Evolutionary conservation across 768 basidiomycete genomes (phyloP).

Genomic region (Leccinellum luteum): DNA sequence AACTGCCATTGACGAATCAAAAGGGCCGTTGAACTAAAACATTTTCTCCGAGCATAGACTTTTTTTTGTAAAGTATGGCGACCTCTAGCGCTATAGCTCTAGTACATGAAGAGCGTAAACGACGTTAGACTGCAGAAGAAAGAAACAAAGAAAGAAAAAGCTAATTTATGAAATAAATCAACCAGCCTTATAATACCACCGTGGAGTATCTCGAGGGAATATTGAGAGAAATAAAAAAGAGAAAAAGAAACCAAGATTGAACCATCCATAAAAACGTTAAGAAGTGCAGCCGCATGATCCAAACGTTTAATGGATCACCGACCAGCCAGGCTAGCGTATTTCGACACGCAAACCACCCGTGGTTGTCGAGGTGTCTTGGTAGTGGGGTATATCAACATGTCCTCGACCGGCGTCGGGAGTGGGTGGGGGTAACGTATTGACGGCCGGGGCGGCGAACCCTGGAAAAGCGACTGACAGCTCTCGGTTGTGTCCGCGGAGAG

Average conservation of each 20-base stretch:
- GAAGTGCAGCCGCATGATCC: not conserved
- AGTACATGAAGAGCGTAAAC: not conserved
- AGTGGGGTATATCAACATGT: slow-evolving; percentile 41
- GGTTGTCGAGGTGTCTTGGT: slow-evolving; percentile 7
- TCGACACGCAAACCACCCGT: slow-evolving; percentile 21
- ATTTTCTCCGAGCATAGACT: not conserved
- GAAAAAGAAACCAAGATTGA: not conserved
- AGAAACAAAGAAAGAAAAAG: not conserved
- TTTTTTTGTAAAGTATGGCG: slow-evolving; percentile 16
- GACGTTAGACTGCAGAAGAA: not conserved
- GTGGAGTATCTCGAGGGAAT: not conserved
- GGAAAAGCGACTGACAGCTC: slow-evolving; percentile 11
- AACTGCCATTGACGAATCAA: not conserved
- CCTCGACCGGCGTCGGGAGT: slow-evolving; percentile 53
- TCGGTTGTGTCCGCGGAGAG: slow-evolving; percentile 23
- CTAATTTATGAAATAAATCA: slow-evolving; percentile 29
- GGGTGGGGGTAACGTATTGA: slow-evolving; percentile 38
- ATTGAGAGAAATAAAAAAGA: not conserved
- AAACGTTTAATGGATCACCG: slow-evolving; percentile 15
- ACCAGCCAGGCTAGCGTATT: slow-evolving; percentile 32
- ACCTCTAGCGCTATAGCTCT: not conserved
- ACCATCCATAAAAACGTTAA: not conserved
- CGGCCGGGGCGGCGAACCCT: slow-evolving; percentile 12
- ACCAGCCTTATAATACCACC: not conserved
- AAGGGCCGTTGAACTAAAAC: not conserved